Evolutionary conservation across 148 eudicot species (phyloP), one percentile per base, ranked within the genome.

Genomic region (Spergularia marina): DNA sequence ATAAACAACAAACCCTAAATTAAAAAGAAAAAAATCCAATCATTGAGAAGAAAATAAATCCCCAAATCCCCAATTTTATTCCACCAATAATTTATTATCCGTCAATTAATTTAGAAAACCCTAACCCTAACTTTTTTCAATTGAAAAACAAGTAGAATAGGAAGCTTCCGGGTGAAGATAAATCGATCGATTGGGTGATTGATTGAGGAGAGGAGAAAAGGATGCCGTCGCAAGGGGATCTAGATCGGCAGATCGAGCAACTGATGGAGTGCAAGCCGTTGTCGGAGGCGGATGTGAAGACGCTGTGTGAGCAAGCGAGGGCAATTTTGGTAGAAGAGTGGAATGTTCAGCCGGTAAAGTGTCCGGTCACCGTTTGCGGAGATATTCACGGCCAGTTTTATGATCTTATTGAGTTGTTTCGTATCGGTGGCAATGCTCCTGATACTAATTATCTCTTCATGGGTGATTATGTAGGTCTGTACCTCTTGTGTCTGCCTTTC

Each of bases 331-430:
- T 93, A 4, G 98, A 93, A 73, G 98, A 93, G 74, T 91, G 92
- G 92, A 93, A 93, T 69, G 98, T 93, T 18, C 98, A 91, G 74
- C 94, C 97, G 59, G 98, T 93, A 23, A 93, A 88, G 75, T 93
- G 98, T 64, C 98, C 98, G 41, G 97, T 94, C 10, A 91, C 98
- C 8, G 97, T 94, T 4, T 94, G 98, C 51, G 98, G 98, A 3
- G 98, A 94, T 68, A 91, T 94, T 77, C 98, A 94, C 23, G 98
- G 96, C 6, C 98, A 93, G 80, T 93, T 93, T 63, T 93, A 89
- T 63, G 98, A 93, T 80, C 92, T 93, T 16, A 85, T 94, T 40
- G 98, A 94, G 88, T 86, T 91, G 20, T 94, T 94, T 80, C 85
- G 90, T 74, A 94, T 94, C 20, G 98, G 97, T 8, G 98, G 97